Evolutionary conservation across 2,329 filamentous ascomycete genomes (phyloP), one percentile per base, ranked within the genome.

Genomic region (Colletotrichum magnum): DNA sequence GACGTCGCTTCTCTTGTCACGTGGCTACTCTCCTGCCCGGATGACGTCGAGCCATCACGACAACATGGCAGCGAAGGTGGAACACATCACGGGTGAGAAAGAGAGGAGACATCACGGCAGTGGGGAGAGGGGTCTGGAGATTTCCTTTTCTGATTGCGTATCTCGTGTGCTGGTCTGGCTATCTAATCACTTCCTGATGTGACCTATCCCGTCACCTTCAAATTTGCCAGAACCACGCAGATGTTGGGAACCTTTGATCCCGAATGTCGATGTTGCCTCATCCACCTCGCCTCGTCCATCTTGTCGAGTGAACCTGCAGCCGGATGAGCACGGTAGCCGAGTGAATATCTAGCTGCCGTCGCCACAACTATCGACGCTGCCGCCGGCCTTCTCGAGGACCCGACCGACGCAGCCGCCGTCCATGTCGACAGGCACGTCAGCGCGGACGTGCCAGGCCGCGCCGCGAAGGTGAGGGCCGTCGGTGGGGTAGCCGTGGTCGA

Each of bases 401-500:
- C 54, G 13, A 12, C 59, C 59, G 41, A 62, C 39, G 50, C 59
- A 62, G 6, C 50, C 59, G 18, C 48, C 58, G 12, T 45, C 18
- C 48, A 56, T 62, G 21, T 26, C 60, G 5, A 28, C 16, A 12
- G 62, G 51, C 6, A 62, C 57, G 21, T 63, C 52, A 1, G n/a
- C 64, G 26, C 43, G 9, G 43, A 56, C 36, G 0, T 54, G 16
- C 61, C 61, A 69, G 16, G 21, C 51, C 15, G 66, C 50, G 12
- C 66, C 66, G 13, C 28, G 57, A 7, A 26, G 15, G 50, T 56
- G 54, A 21, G 50, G 16, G 15, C 52, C n/a, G 15, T 59, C 62
- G 1, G 32, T 50, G 5, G 62, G 50, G 4, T 28, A 21, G 6
- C 32, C 61, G 12, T 39, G 45, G 24, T 69, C 7, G 9, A 48